phyloP scores from a whole-genome alignment of 352 stramenopile genomes.

The Pythium sp. region DNA sequence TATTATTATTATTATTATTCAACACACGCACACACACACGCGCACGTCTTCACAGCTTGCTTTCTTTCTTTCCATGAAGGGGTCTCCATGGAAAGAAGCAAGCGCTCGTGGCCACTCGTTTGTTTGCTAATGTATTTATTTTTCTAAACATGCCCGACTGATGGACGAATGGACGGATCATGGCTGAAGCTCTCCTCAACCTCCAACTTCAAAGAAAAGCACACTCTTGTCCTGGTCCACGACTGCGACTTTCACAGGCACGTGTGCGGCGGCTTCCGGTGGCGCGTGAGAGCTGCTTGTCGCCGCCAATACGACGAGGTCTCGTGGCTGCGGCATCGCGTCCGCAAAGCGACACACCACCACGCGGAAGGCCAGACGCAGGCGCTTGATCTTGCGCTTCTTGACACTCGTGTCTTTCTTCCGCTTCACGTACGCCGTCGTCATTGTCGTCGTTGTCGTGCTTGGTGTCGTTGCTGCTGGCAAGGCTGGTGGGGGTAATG shows the following conservation, averaged over 20 bases:
- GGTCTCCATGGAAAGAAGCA: constrained; percentile 7
- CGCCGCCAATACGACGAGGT: constrained; percentile 18
- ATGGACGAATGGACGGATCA: background rate
- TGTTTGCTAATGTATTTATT: background rate
- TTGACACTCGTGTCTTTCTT: constrained; percentile 23
- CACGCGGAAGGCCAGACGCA: constrained; percentile 55
- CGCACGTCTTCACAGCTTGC: background rate
- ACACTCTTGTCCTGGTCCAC: constrained; percentile 53
- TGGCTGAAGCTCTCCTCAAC: constrained; percentile 13
- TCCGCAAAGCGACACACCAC: constrained; percentile 49
- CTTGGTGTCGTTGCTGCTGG: background rate
- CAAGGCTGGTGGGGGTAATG: background rate
- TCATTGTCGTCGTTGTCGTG: background rate
- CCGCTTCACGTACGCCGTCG: constrained; percentile 6
- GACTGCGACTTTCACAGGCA: constrained; percentile 65
- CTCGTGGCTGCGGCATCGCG: constrained; percentile 24
- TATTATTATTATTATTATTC: constrained; percentile 39
- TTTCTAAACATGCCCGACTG: background rate
- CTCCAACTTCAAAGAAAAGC: constrained; percentile 57
- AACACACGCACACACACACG: background rate
- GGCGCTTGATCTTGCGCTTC: constrained; percentile 39
- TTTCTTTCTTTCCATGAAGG: background rate
- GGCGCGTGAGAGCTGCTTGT: constrained; percentile 3
- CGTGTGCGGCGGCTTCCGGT: background rate
- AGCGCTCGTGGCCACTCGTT: constrained; percentile 6